phyloP scores from a whole-genome alignment of 2,329 filamentous ascomycete genomes.

The Aureobasidium vineae region DNA sequence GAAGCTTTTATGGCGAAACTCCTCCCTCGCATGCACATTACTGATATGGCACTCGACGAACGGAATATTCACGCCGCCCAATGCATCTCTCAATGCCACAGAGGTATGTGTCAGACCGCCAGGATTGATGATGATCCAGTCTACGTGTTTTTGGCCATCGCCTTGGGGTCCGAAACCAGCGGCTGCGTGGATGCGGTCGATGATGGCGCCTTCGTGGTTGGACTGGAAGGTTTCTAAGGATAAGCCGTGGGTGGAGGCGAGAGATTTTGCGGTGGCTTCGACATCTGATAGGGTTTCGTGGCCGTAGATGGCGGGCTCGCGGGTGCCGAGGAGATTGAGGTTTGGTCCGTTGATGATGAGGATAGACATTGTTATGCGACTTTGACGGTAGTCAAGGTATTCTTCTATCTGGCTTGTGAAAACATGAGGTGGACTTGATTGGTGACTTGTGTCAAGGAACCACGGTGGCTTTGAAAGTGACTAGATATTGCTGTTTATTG shows the following conservation, averaged over 20 bases:
- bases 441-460: not conserved
- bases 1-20: slow-evolving; percentile 67
- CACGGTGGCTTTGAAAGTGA: no score
- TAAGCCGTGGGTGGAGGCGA: slow-evolving; percentile 52
- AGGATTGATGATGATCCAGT: slow-evolving; percentile 73
- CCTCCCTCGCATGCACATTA: slow-evolving; percentile 70
- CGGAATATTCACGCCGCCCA: slow-evolving; percentile 66
- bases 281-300: slow-evolving; percentile 64
- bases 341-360: slow-evolving; percentile 81
- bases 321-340: slow-evolving; percentile 73
- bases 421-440: not conserved
- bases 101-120: slow-evolving; percentile 74
- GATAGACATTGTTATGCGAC: slow-evolving; percentile 44
- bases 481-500: not conserved
- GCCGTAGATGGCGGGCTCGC: slow-evolving; percentile 73
- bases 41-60: slow-evolving; percentile 77
- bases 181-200: slow-evolving; percentile 70
- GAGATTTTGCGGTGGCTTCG: slow-evolving; percentile 49
- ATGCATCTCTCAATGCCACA: slow-evolving; percentile 71
- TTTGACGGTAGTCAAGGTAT: not conserved
- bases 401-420: not conserved
- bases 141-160: slow-evolving; percentile 42
- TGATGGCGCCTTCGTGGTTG: slow-evolving; percentile 72
- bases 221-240: slow-evolving; percentile 65
- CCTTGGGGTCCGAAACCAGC: slow-evolving; percentile 39